These are phyloP conservation scores for Thelonectria discophora DNA, from an alignment of 2,329 filamentous ascomycete species.

Conservation along the genomic window DNA sequence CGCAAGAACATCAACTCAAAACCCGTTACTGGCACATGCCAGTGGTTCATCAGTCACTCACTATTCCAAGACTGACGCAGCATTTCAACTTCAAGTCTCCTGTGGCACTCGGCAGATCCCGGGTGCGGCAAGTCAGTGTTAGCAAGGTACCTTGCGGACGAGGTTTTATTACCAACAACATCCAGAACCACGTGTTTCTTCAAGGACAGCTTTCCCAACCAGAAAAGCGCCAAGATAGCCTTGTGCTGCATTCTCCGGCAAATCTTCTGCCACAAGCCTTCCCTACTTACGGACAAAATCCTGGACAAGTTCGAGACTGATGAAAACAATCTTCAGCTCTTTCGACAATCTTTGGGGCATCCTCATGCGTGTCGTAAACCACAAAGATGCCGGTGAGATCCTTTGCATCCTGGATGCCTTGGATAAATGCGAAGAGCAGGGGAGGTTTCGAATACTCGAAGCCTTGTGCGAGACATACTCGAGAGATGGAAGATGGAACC, in stretches of 20 bases:
- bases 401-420: conserved; percentile 52
- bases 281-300: conserved; percentile 36
- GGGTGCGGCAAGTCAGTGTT: conserved; percentile 57
- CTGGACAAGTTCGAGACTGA: conserved; percentile 32
- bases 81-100: background rate
- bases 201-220: conserved; percentile 52
- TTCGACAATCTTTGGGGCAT: conserved; percentile 46
- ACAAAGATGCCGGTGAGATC: conserved; percentile 36
- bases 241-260: conserved; percentile 50
- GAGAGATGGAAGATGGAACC: background rate
- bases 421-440: conserved; percentile 48
- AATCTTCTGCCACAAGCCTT: conserved; percentile 42
- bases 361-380: conserved; percentile 29
- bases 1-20: background rate
- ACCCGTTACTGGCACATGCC: background rate
- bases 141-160: conserved; percentile 47
- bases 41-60: too few relatives aligned
- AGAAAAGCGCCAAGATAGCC: conserved; percentile 42
- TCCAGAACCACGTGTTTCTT: conserved; percentile 50
- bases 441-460: conserved; percentile 33
- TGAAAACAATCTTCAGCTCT: conserved; percentile 28
- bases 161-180: conserved; percentile 29
- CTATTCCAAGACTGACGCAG: too few relatives aligned
- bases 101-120: conserved; percentile 51
- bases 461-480: conserved; percentile 41